Evolutionary conservation across 768 basidiomycete genomes (phyloP), one percentile per base, ranked within the genome.

Genomic region (Phaeotremella fagi): DNA sequence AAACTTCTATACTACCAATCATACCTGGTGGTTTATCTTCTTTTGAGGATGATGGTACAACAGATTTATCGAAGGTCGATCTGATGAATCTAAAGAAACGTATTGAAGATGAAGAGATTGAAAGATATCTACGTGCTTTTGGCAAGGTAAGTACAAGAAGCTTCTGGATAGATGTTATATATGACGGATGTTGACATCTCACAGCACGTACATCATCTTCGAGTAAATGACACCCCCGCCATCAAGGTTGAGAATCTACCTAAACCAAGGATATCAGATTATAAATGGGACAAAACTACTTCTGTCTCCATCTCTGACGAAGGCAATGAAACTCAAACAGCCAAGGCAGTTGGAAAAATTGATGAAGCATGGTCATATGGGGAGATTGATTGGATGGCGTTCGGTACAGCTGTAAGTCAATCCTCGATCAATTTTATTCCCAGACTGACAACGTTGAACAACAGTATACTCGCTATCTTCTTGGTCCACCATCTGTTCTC

Each of bases 201-300:
- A 16, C n/a, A 54, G 53, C 53, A 54, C 31, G 53, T 54, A 9
- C 46, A 54, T 37, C 53, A 54, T 24, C 12, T 54, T 4, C 7
- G 53, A 48, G 47, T 54, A 12, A 28, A 45, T 4, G 20, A n/a
- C 27, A 26, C 11, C 20, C 16, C 52, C 9, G 16, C 15, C 16
- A 5, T 25, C 18, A 22, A 7, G 27, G 4, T 23, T 23, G 20
- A 6, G 24, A 45, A 12, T 3, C 6, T 47, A 33, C 29, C 25
- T 16, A 29, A 31, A 35, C 44, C 25, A 47, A 28, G n/a, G 20
- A 31, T 47, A 6, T 20, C 28, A 25, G 28, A 53, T 29, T 36
- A 31, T 16, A 22, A 18, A 14, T 36, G 3, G 11, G 3, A 44
- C 5, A 18, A 22, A 6, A 29, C 20, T n/a, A 23, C 44, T 11